These are phyloP conservation scores for Gnomoniopsis smithogilvyi DNA, from an alignment of 2,329 filamentous ascomycete genomes.

Conservation along the genomic window DNA sequence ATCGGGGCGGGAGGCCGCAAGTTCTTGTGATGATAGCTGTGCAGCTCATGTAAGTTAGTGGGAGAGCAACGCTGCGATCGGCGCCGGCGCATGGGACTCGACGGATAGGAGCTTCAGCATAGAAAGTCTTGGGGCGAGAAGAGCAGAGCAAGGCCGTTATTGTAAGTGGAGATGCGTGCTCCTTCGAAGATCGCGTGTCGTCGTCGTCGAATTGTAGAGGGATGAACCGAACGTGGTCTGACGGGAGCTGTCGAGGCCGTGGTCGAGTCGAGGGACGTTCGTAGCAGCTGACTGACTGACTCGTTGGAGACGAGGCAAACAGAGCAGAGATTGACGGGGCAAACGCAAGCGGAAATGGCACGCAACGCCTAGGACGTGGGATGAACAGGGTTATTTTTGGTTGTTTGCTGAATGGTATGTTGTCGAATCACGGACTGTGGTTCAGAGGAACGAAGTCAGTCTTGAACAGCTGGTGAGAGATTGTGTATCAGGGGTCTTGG, in stretches of 20 bases:
- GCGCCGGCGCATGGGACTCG: constrained; percentile 29
- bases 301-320: constrained; percentile 10
- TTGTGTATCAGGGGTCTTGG: not conserved
- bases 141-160: constrained; percentile 4
- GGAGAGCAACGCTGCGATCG: constrained; percentile 22
- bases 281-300: constrained; percentile 15
- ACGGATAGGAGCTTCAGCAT: constrained; percentile 24
- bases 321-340: constrained; percentile 1
- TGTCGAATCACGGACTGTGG: constrained; percentile 8
- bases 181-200: not conserved
- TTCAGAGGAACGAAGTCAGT: not conserved
- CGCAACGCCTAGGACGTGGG: not conserved
- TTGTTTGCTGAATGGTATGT: constrained; percentile 6
- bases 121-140: constrained; percentile 16
- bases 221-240: constrained; percentile 7
- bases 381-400: constrained; percentile 6
- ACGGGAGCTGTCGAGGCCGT: not conserved
- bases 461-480: not conserved
- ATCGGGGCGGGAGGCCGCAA: constrained; percentile 2
- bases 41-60: constrained; percentile 27
- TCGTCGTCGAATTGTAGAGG: not conserved
- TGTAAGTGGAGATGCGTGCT: constrained; percentile 7
- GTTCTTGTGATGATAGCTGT: constrained; percentile 24
- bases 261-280: not conserved
- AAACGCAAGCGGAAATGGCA: constrained; percentile 2